Percentiles rank a stretch among this genome's conserved stretches.
Evolutionary conservation across 441 rosid species (phyloP).

Genomic region (Gossypium aridum): DNA sequence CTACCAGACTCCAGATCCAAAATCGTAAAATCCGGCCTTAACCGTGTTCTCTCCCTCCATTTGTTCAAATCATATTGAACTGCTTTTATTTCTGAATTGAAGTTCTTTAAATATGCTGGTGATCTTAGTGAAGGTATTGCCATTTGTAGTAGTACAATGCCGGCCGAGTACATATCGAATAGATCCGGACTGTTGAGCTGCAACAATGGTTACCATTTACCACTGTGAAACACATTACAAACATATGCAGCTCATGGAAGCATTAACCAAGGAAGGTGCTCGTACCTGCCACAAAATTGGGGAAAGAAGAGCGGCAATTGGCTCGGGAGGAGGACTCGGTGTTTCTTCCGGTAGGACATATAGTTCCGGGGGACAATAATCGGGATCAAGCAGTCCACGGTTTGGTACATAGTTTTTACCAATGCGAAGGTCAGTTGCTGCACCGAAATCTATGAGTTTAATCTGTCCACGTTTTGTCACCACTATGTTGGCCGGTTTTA

Average conservation of each 20-base stretch:
- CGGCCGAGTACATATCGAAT: conserved; percentile 86
- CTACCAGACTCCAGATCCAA: conserved; percentile 89
- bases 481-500: conserved; percentile 88
- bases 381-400: conserved; percentile 72
- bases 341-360: conserved; percentile 94
- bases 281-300: conserved; percentile 90
- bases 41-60: conserved; percentile 69
- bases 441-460: conserved; percentile 97
- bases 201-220: conserved; percentile 17
- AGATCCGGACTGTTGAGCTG: conserved; percentile 96
- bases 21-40: conserved; percentile 67
- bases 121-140: conserved; percentile 76
- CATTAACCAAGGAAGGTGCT: background rate
- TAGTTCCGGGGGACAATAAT: conserved; percentile 87
- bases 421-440: conserved; percentile 91
- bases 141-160: conserved; percentile 91
- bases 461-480: conserved; percentile 86
- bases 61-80: conserved; percentile 55
- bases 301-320: conserved; percentile 85
- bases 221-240: conserved; percentile 1
- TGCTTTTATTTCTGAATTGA: conserved; percentile 62
- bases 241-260: background rate
- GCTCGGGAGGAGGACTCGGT: conserved; percentile 95
- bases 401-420: conserved; percentile 86
- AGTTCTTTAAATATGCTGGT: conserved; percentile 66